phyloP scores from a whole-genome alignment of 805 yeast genomes.

The Metschnikowia reukaufii region DNA sequence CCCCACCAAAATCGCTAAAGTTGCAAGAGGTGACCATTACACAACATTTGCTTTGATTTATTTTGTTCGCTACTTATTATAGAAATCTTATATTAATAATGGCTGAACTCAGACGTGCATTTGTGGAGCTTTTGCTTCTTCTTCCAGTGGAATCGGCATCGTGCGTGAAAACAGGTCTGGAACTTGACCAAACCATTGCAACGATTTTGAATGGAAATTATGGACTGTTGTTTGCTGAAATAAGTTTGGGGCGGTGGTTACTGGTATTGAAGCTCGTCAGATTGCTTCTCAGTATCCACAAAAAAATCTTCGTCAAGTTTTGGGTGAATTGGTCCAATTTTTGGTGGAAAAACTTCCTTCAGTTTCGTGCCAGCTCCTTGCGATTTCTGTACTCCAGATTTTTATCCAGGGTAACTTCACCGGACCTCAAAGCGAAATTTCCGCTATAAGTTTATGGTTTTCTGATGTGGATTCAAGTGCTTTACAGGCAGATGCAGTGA shows the following conservation, averaged over 20 bases:
- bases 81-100: neutral
- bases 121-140: constrained; percentile 20
- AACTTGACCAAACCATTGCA: neutral
- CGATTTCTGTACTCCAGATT: constrained; percentile 62
- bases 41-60: no score
- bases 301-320: constrained; percentile 19
- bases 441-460: constrained; percentile 33
- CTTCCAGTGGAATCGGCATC: constrained; percentile 12
- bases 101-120: constrained; percentile 7
- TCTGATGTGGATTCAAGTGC: constrained; percentile 20
- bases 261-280: constrained; percentile 14
- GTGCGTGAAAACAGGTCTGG: neutral
- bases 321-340: constrained; percentile 14
- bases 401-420: constrained; percentile 79
- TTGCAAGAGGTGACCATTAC: no score
- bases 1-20: no score
- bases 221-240: constrained; percentile 23
- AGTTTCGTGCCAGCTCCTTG: constrained; percentile 35
- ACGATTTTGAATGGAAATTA: constrained; percentile 26
- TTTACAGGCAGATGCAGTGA: constrained; percentile 34
- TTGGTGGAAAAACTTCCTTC: constrained; percentile 8
- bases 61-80: no score
- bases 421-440: constrained; percentile 64
- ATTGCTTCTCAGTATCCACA: constrained; percentile 26
- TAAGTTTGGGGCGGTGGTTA: constrained; percentile 21